Base-by-base conservation (phyloP, 345 rosid species). In the Hibiscus tridactylites region DNA sequence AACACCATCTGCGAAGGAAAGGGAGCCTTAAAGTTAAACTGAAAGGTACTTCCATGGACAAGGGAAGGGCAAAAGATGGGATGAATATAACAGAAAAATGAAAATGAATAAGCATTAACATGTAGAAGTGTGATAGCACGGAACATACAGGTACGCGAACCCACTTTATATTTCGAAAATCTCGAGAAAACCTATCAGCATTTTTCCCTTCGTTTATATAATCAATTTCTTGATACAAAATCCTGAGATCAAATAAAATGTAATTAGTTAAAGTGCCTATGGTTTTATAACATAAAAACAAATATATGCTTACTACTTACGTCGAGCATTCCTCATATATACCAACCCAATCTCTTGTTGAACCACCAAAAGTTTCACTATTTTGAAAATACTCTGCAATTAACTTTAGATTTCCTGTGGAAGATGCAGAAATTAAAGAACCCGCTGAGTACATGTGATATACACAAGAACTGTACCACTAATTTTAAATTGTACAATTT, bases 201-300 rank as follows among this genome's bases (percentile, higher is more conserved):
- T 91, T 94, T 82, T 86, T 91, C 58, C 96, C 98, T 84, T 94
- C 98, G 69, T 94, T 94, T 73, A 94, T 88, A 68, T 94, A 91
- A 79, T 94, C 98, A 75, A 94, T 91, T 78, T 94, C 98, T 83
- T 91, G 80, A 77, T 90, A 91, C 87, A 94, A 80, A 70, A 90
- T 91, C 83, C 98, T 93, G 86, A 75, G 80, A 76, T 69, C 75
- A 73, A 78, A 56, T 72, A 65, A 72, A 70, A 50, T 61, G 24
- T 61, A 64, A 21, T 33, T 61, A 17, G 77, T 64, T 42, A 5
- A 21, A 11, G 37, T 56, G 12, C 17, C 52, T 37, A 19, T 37
- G 11, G 26, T 47, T 73, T 70, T 62, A 63, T 35, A 16, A 1
- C 62, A 42, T 44, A 71, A 67, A 24, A 56, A 56, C 6, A 15